Conservation (phyloP, 768 basidiomycete species). For the Mycena leptocephala region DNA sequence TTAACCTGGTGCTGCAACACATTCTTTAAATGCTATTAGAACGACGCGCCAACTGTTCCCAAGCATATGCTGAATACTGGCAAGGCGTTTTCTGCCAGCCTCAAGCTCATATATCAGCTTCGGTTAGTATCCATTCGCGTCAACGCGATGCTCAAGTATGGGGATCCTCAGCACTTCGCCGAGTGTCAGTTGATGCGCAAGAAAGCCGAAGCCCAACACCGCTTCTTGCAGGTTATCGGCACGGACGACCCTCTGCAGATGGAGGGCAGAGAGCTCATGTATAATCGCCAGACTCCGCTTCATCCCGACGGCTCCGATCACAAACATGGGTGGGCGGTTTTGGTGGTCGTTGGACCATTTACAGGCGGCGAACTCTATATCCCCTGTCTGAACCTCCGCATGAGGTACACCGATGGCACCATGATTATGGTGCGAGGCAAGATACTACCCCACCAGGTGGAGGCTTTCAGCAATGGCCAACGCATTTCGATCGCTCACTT, state of each 20-base stretch:
- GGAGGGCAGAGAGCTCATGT: conserved; percentile 13
- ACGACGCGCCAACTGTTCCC: too few species aligned
- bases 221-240: not conserved
- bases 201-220: not conserved
- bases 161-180: not conserved
- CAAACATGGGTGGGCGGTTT: not conserved
- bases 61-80: too few species aligned
- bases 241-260: not conserved
- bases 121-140: not conserved
- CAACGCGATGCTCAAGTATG: not conserved
- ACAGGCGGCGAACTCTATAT: conserved; percentile 29
- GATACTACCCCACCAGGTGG: conserved; percentile 35
- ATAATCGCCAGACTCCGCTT: too few species aligned
- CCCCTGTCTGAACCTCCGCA: conserved; percentile 21
- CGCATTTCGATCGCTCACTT: conserved; percentile 37
- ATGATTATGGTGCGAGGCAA: conserved; percentile 32
- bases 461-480: conserved; percentile 36
- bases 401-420: conserved; percentile 29
- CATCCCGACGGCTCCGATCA: too few species aligned
- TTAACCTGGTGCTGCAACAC: too few species aligned
- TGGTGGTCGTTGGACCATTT: not conserved
- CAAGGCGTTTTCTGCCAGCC: not conserved
- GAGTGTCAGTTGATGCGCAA: not conserved
- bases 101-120: not conserved
- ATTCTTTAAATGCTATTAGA: too few species aligned